phyloP scores from a whole-genome alignment of 1,284 basidiomycete species.

The Tilletia horrida region DNA sequence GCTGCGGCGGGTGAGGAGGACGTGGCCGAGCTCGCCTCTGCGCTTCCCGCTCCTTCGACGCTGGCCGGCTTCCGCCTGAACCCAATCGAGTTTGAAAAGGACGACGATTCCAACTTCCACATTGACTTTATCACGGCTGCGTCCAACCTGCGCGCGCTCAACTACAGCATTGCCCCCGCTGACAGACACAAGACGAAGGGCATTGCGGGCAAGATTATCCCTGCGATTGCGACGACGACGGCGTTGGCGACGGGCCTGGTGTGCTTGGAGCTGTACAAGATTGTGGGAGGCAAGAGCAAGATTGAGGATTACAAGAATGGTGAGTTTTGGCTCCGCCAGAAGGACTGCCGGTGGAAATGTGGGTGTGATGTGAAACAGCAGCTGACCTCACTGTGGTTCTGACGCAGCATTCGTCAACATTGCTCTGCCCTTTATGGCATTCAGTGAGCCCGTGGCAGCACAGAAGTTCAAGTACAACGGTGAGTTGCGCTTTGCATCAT shows the following conservation, averaged over 20 bases:
- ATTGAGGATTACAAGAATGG: constrained; percentile 97
- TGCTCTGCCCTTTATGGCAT: constrained; percentile 96
- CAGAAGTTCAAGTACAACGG: constrained; percentile 50
- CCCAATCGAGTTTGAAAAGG: constrained; percentile 98
- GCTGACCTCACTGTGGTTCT: neutral
- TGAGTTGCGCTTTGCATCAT: too few species aligned
- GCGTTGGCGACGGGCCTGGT: constrained; percentile 90
- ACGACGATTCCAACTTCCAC: constrained; percentile 96
- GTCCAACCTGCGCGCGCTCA: constrained; percentile 92
- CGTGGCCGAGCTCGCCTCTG: constrained; percentile 45
- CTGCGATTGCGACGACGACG: constrained; percentile 97
- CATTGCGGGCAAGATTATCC: constrained; percentile 99
- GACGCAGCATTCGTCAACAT: constrained; percentile 76
- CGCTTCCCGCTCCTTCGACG: constrained; percentile 58
- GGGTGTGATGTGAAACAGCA: too few species aligned
- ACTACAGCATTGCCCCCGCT: constrained; percentile 85
- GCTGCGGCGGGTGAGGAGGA: constrained; percentile 61
- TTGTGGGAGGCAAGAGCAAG: constrained; percentile 90
- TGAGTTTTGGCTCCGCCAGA: neutral
- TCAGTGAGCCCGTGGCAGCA: constrained; percentile 96
- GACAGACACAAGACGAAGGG: constrained; percentile 95
- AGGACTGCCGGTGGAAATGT: too few species aligned
- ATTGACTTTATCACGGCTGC: constrained; percentile 99
- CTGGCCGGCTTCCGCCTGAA: constrained; percentile 89
- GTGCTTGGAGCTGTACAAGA: constrained; percentile 88